Base-by-base conservation (phyloP, 2,329 filamentous ascomycete genomes). In the Myotisia sp. region DNA sequence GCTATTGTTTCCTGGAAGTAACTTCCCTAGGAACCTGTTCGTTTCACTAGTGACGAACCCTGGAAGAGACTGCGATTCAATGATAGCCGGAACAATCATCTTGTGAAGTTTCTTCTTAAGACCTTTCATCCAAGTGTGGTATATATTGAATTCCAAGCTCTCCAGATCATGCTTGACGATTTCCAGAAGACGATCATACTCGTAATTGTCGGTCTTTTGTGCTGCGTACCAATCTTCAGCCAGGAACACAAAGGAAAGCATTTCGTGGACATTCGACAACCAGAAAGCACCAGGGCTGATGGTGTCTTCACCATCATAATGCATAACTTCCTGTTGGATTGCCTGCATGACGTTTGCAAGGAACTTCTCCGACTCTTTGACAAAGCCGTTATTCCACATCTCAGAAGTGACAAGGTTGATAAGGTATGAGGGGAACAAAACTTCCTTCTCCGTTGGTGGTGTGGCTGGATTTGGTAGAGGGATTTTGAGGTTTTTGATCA, bases 371-470 rank as follows among this genome's bases (percentile, higher is more conserved):
- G 90, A 95, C 62, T 98, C 90, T 67, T 98, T 98, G 49, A 98
- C 90, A 54, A 94, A 98, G 29, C 90, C 90, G 50, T 98, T 98
- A 67, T 98, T 98, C 90, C 90, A 98, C 90, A 98, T 98, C 65
- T 98, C 90, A 10, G 86, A 95, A 8, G 90, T 98, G 43, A 98
- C 90, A 41, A 98, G 70, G 60, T 98, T 98, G 67, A 98, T 98
- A 48, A 98, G 76, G 58, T 95, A 98, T 6, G 90, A 87, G 21
- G 90, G 90, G 77, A 98, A 98, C 34, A 98, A 70, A 14, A 98
- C 87, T 58, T 98, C 90, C 65, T 98, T 98, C 62, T 98, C 90
- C 12, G 85, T 93, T 7, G 90, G 87, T 34, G 86, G 79, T 13
- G 87, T 86, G 34, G 74, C 87, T 21, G 81, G 78, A 52, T 76